Base-by-base conservation (phyloP, 2,329 filamentous ascomycete genomes). In the Verticillium alfalfae region DNA sequence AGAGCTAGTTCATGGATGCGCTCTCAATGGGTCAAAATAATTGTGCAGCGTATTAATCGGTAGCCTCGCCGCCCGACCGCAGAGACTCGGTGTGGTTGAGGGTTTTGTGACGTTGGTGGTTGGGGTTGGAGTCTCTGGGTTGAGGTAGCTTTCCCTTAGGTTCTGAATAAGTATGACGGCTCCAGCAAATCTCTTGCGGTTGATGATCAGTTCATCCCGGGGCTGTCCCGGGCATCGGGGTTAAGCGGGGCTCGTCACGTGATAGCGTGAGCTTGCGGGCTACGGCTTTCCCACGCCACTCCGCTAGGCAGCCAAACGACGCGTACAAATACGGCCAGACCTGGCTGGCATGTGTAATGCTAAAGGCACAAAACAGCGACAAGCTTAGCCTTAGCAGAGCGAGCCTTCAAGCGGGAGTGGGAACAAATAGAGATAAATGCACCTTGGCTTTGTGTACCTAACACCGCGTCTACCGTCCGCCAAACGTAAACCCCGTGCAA, bases 201-300 rank as follows among this genome's bases (percentile, higher is more conserved):
- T 56, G 58, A 60, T 60, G 58, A 60, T 60, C 45, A 60, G 41
- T 60, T 60, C 37, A 60, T 60, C 58, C 58, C 58, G 58, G 58
- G 55, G 58, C 58, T 60, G 52, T 36, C 45, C 58, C 58, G 58
- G 57, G 12, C 37, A n/a, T 58, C 57, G 57, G 57, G 41, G 57
- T 58, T 58, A 58, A 41, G 39, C 57, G 41, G 45, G 26, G n/a
- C n/a, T 22, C 26, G 41, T 34, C 57, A 45, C 57, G 57, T 58
- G 57, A 37, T 18, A 12, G 37, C 45, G 45, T 18, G 45, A 49
- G 18, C 13, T 12, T 18, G 3, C 45, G 45, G 9, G 9, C 45
- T 26, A 45, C 45, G 12, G 45, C 18, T 49, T 18, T 49, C 22
- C 45, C 45, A 49, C 45, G 45, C 45, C n/a, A 26, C n/a, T 26